Evolutionary conservation across 129 eudicot species (phyloP).

Genomic region (Artemisia annua): DNA sequence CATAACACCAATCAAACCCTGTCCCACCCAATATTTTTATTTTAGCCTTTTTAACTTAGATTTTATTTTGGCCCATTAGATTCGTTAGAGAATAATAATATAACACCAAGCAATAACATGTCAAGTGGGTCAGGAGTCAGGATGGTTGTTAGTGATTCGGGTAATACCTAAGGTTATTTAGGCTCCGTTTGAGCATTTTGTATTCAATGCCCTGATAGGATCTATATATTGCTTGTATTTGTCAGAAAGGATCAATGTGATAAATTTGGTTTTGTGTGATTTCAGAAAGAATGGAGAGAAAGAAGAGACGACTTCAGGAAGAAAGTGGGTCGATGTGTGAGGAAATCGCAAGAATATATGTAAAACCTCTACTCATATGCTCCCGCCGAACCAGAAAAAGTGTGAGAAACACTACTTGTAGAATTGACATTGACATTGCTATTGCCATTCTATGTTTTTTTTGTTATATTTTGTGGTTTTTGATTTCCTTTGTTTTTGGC

Average conservation of each 20-base stretch:
- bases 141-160: too few species aligned
- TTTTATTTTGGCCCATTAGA: too few species aligned
- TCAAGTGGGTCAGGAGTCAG: too few species aligned
- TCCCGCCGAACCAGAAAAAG: not conserved
- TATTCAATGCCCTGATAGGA: not conserved
- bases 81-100: too few species aligned
- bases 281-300: slow-evolving; percentile 70
- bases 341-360: slow-evolving; percentile 56
- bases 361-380: slow-evolving; percentile 3
- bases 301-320: slow-evolving; percentile 55
- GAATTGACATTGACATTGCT: slow-evolving; percentile 13
- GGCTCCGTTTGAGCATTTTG: too few species aligned
- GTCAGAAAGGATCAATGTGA: not conserved
- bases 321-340: slow-evolving; percentile 58
- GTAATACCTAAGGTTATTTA: too few species aligned
- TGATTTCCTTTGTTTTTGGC: slow-evolving; percentile 1
- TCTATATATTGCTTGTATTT: not conserved
- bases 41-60: too few species aligned
- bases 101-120: too few species aligned
- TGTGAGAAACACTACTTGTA: slow-evolving; percentile 16
- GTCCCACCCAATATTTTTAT: too few species aligned
- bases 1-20: too few species aligned
- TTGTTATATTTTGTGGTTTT: not conserved
- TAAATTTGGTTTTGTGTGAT: not conserved
- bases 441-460: slow-evolving; percentile 11